Conservation (phyloP, 495 filamentous ascomycete genomes). For the Cercophora scortea region DNA sequence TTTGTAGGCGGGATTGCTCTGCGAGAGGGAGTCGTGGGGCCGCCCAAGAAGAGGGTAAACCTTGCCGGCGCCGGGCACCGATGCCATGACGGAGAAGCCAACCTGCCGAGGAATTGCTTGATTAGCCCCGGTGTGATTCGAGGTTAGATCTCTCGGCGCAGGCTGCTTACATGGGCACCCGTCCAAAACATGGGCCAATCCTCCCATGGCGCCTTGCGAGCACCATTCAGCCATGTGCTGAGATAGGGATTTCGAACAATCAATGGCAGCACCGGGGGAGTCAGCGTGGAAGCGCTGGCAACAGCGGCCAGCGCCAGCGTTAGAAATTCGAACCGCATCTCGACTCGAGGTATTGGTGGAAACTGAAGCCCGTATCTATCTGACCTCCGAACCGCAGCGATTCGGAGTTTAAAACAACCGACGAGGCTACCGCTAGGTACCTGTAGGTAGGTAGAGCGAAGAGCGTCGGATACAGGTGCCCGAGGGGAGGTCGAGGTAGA, state of each 20-base stretch:
- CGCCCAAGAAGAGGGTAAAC: slow-evolving; percentile 87
- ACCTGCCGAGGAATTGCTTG: slow-evolving; percentile 34
- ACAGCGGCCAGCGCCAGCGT: slow-evolving; percentile 32
- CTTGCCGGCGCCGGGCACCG: slow-evolving; percentile 56
- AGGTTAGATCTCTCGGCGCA: background rate
- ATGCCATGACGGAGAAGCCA: slow-evolving; percentile 74
- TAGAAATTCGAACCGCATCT: slow-evolving; percentile 24
- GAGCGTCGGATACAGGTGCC: no score
- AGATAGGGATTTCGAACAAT: slow-evolving; percentile 89
- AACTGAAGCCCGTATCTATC: background rate
- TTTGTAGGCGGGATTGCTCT: slow-evolving; percentile 44
- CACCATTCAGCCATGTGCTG: slow-evolving; percentile 76
- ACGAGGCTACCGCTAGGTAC: no score
- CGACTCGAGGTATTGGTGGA: background rate
- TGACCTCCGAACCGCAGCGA: background rate
- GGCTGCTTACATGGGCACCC: slow-evolving; percentile 48
- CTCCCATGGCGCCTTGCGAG: slow-evolving; percentile 76
- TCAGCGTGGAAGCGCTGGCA: slow-evolving; percentile 43
- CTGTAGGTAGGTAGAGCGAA: no score
- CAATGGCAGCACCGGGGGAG: slow-evolving; percentile 78
- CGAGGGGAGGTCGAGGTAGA: no score
- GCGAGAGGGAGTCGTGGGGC: slow-evolving; percentile 69
- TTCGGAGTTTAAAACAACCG: no score
- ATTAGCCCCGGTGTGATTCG: background rate
- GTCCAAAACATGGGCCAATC: slow-evolving; percentile 96